These are phyloP conservation scores for Mycena galopus DNA, from an alignment of 768 basidiomycete genomes.

Conservation along the genomic window DNA sequence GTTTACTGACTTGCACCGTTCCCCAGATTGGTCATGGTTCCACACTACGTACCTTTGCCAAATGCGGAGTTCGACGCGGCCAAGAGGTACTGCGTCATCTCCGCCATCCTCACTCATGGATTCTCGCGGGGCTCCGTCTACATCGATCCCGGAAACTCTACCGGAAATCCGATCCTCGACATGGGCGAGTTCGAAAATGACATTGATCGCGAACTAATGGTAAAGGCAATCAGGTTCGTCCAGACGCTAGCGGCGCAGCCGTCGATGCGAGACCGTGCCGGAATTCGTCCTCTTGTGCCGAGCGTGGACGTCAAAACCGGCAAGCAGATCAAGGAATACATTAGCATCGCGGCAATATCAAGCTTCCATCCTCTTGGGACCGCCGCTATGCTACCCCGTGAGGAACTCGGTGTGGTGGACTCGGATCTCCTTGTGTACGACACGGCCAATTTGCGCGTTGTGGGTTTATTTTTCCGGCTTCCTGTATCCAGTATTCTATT, in stretches of 20 bases:
- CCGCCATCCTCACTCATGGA: not conserved
- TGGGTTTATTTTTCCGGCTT: not conserved
- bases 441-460: constrained; percentile 43
- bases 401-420: constrained; percentile 56
- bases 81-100: constrained; percentile 13
- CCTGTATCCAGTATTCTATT: no score
- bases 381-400: constrained; percentile 52
- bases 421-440: constrained; percentile 48
- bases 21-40: constrained; percentile 26
- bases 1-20: not conserved
- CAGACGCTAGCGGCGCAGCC: constrained; percentile 10
- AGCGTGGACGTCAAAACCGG: constrained; percentile 46
- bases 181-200: constrained; percentile 12
- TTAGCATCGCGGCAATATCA: constrained; percentile 17
- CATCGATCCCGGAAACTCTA: not conserved
- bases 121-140: constrained; percentile 27
- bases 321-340: constrained; percentile 41
- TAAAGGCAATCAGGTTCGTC: constrained; percentile 23
- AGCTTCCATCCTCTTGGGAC: constrained; percentile 40
- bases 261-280: constrained; percentile 7
- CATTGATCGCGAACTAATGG: constrained; percentile 25
- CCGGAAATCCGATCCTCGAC: constrained; percentile 8
- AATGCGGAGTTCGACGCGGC: not conserved
- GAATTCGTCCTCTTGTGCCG: constrained; percentile 42
- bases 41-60: constrained; percentile 20